A percentile compares a stretch with the other conserved stretches of the same genome.
Conservation (phyloP, 345 rosid species). For the Draba incana region DNA sequence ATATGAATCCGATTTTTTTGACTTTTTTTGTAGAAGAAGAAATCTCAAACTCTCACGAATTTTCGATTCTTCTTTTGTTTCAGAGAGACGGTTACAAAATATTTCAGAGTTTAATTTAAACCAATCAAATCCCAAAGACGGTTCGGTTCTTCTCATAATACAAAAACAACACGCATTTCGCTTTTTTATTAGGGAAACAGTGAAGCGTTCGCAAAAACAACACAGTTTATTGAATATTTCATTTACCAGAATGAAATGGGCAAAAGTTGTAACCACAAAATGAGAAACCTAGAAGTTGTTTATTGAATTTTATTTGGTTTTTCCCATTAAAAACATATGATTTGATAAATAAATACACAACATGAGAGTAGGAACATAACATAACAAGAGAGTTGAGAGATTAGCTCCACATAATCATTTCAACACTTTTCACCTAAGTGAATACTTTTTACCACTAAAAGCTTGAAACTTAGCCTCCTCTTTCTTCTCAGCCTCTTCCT, state of each 20-base stretch:
- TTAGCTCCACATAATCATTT: neutral
- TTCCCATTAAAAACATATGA: too few species aligned
- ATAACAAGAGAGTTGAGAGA: neutral
- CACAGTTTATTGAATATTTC: too few species aligned
- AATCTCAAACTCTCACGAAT: too few species aligned
- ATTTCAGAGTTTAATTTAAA: neutral
- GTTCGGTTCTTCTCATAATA: neutral
- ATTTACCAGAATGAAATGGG: neutral
- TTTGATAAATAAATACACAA: neutral
- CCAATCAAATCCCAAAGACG: conserved; percentile 15
- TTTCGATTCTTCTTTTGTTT: neutral
- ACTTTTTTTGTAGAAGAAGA: neutral
- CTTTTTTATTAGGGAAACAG: neutral
- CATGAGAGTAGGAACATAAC: neutral
- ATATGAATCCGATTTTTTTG: conserved; percentile 3
- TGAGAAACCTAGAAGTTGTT: too few species aligned
- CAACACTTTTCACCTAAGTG: conserved; percentile 52
- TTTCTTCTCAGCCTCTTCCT: conserved; percentile 49
- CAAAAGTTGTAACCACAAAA: too few species aligned
- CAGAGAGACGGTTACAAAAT: conserved; percentile 2
- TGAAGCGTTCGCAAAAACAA: too few species aligned
- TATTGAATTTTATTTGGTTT: too few species aligned
- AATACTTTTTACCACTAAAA: conserved; percentile 73
- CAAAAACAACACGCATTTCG: conserved; percentile 1
- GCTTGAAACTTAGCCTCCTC: conserved; percentile 75